phyloP scores from a whole-genome alignment of 2,329 filamentous ascomycete genomes.

The Hymenoscyphus infarciens region DNA sequence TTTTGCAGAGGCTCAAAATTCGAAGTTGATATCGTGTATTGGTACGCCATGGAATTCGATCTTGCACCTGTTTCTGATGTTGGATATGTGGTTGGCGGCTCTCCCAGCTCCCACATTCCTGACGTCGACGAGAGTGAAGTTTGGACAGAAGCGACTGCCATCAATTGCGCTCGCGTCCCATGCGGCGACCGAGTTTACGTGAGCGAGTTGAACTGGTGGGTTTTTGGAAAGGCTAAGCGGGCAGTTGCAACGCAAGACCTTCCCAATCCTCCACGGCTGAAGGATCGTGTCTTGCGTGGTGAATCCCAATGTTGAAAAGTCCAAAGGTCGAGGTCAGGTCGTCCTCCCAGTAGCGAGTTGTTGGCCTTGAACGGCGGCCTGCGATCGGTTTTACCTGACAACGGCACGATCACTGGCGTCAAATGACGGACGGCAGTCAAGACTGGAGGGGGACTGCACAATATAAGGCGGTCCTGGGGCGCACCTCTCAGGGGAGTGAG shows the following conservation, averaged over 20 bases:
- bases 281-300: neutral
- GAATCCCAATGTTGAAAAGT: neutral
- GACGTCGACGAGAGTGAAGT: conserved; percentile 30
- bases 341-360: neutral
- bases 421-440: conserved; percentile 21
- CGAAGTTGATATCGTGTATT: conserved; percentile 28
- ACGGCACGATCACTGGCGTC: conserved; percentile 26
- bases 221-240: neutral
- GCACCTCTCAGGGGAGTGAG: conserved; percentile 19
- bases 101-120: conserved; percentile 33
- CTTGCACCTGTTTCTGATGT: conserved; percentile 24
- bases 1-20: conserved; percentile 29
- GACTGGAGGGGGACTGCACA: conserved; percentile 22
- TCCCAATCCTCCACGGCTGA: neutral
- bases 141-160: conserved; percentile 34
- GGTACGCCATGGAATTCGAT: conserved; percentile 31
- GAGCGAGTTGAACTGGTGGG: neutral
- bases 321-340: neutral
- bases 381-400: conserved; percentile 26
- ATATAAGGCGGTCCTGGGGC: conserved; percentile 18
- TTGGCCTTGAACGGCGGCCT: conserved; percentile 11
- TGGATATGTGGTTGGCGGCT: conserved; percentile 26
- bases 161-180: conserved; percentile 31
- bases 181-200: conserved; percentile 12
- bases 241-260: neutral